A percentile compares a stretch with the other conserved stretches of the same genome.
phyloP scores from a whole-genome alignment of 768 basidiomycete species.

The Serendipita indica region DNA sequence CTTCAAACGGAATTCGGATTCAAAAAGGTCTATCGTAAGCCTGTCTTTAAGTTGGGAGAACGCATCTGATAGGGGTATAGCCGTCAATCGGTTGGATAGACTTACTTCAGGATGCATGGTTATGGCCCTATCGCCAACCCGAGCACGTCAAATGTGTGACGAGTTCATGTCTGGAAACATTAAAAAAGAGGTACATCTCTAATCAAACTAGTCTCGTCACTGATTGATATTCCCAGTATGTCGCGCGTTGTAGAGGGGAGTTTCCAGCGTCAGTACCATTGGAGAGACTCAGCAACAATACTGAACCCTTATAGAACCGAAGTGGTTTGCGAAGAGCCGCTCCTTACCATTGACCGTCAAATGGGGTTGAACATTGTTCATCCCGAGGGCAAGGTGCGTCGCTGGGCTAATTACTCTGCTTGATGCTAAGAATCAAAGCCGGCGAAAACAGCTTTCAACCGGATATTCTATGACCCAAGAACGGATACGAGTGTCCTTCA shows the following conservation, averaged over 20 bases:
- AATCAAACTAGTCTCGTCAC: not conserved
- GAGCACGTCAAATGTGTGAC: conserved; percentile 53
- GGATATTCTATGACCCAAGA: conserved; percentile 61
- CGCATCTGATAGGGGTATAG: conserved; percentile 27
- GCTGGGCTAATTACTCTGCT: not conserved
- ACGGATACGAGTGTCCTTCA: conserved; percentile 77
- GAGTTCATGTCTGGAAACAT: conserved; percentile 77
- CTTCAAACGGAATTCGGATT: conserved; percentile 72
- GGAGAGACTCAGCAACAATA: not conserved
- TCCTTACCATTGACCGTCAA: conserved; percentile 86
- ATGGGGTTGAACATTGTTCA: conserved; percentile 96
- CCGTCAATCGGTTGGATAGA: conserved; percentile 86
- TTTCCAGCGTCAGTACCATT: conserved; percentile 62
- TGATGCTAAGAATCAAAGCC: conserved; percentile 29
- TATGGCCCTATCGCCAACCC: conserved; percentile 54
- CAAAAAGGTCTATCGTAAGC: conserved; percentile 69
- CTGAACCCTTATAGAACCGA: conserved; percentile 40
- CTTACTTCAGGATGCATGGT: conserved; percentile 95
- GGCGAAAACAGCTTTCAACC: conserved; percentile 78
- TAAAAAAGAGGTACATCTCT: conserved; percentile 42
- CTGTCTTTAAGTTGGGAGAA: not conserved
- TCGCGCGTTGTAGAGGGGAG: conserved; percentile 71
- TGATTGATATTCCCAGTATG: conserved; percentile 30
- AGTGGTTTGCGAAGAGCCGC: conserved; percentile 67
- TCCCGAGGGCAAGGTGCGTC: conserved; percentile 74